Percentiles rank a stretch among this genome's conserved stretches.
These are phyloP conservation scores for Eurotiales sp. DNA, from an alignment of 2,329 filamentous ascomycete species.

Conservation along the genomic window DNA sequence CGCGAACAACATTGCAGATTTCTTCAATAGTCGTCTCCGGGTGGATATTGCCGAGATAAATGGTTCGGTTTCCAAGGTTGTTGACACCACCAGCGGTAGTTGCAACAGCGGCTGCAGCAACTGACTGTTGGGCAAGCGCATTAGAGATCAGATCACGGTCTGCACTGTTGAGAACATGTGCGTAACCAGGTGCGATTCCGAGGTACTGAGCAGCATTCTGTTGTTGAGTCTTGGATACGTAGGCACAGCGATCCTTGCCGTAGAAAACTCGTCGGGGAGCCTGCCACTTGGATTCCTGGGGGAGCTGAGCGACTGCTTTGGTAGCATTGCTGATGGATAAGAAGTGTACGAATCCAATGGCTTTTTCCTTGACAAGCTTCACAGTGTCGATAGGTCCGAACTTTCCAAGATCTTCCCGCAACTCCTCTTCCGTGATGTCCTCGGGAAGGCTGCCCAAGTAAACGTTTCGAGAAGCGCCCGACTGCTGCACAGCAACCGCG, in stretches of 20 bases:
- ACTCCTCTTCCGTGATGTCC: constrained; percentile 83
- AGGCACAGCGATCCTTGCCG: constrained; percentile 96
- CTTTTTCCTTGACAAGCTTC: constrained; percentile 97
- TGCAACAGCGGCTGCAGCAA: constrained; percentile 91
- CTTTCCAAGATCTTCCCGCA: constrained; percentile 91
- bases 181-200: constrained; percentile 93
- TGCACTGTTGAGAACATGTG: constrained; percentile 91
- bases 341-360: constrained; percentile 96
- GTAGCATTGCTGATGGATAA: constrained; percentile 96
- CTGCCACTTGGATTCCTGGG: constrained; percentile 96
- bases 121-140: constrained; percentile 93
- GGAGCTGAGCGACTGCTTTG: constrained; percentile 94
- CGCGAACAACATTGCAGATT: constrained; percentile 97
- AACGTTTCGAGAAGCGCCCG: constrained; percentile 92
- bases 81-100: constrained; percentile 95
- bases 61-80: constrained; percentile 94
- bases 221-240: constrained; percentile 98
- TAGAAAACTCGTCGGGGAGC: constrained; percentile 94
- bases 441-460: constrained; percentile 92
- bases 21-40: constrained; percentile 98
- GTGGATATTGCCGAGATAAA: constrained; percentile 98
- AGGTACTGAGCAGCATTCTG: constrained; percentile 98
- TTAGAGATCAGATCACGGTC: constrained; percentile 96
- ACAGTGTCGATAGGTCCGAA: constrained; percentile 96
- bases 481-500: constrained; percentile 95